Evolutionary conservation across 169 alveolate species (phyloP).

Genomic region (Neospora caninum): DNA sequence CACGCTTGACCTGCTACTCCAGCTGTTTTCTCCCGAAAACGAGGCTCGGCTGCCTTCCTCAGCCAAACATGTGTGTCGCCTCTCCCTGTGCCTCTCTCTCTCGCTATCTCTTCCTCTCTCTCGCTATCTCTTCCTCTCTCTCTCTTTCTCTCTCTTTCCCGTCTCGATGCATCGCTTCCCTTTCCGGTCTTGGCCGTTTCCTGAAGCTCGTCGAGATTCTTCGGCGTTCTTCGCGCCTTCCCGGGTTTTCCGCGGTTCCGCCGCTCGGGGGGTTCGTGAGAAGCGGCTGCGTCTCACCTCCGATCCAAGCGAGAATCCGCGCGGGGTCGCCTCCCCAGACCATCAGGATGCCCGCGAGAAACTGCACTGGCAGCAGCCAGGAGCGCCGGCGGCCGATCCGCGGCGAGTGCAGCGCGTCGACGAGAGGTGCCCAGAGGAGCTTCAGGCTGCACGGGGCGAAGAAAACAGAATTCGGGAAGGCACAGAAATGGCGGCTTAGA

Average conservation of each 20-base stretch:
- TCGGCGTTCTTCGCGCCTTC: no score
- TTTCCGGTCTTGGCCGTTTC: background rate
- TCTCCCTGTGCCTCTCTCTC: background rate
- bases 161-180: background rate
- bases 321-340: constrained; percentile 60
- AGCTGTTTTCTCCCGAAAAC: no score
- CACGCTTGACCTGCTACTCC: no score
- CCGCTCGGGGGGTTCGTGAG: no score
- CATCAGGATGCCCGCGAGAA: constrained; percentile 71
- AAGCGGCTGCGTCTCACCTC: background rate
- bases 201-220: no score
- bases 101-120: background rate
- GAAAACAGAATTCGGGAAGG: background rate
- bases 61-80: no score
- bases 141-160: no score
- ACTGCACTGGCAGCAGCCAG: constrained; percentile 92
- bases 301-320: background rate
- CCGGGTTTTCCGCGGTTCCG: no score
- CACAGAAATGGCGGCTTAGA: background rate
- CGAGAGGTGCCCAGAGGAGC: constrained; percentile 94
- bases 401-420: constrained; percentile 85
- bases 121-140: background rate
- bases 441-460: constrained; percentile 80
- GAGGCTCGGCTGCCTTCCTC: no score
- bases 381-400: constrained; percentile 91